Percentiles rank a stretch among this genome's conserved stretches.
Evolutionary conservation across 768 basidiomycete genomes (phyloP).

Genomic region (Calocybe gangraenosa): DNA sequence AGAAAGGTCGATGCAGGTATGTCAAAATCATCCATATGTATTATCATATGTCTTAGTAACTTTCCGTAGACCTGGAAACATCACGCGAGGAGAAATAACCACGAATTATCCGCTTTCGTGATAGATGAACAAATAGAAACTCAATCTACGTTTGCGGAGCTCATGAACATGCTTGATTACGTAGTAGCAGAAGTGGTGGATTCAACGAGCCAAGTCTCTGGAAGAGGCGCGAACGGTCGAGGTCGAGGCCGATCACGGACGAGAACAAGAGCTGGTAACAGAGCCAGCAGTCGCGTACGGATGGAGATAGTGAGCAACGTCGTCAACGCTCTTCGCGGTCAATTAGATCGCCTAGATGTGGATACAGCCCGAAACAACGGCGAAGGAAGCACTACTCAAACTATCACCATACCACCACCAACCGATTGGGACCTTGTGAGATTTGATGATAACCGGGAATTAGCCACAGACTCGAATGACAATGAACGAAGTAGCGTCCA

Average conservation of each 20-base stretch:
- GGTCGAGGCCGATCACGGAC: neutral
- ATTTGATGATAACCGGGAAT: no score
- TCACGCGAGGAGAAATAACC: neutral
- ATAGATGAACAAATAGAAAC: neutral
- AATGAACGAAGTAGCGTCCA: no score
- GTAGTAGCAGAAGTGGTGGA: slow-evolving; percentile 14
- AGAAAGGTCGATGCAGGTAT: slow-evolving; percentile 49
- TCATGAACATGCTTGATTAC: slow-evolving; percentile 13
- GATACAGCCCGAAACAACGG: neutral
- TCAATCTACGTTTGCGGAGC: slow-evolving; percentile 3
- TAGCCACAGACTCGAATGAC: no score
- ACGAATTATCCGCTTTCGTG: neutral
- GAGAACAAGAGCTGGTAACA: neutral
- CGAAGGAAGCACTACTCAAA: neutral
- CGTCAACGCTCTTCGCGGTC: slow-evolving; percentile 14
- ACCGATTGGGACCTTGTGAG: no score
- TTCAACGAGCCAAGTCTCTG: neutral
- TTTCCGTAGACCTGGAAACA: neutral
- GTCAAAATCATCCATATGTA: slow-evolving; percentile 9
- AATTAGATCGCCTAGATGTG: slow-evolving; percentile 9
- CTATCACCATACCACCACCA: slow-evolving; percentile 9
- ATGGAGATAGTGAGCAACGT: slow-evolving; percentile 14
- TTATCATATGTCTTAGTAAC: no score
- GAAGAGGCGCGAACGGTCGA: neutral
- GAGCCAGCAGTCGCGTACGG: slow-evolving; percentile 5